Evolutionary conservation across 202 grass and related monocot species (phyloP).

Genomic region (Panicum hallii): DNA sequence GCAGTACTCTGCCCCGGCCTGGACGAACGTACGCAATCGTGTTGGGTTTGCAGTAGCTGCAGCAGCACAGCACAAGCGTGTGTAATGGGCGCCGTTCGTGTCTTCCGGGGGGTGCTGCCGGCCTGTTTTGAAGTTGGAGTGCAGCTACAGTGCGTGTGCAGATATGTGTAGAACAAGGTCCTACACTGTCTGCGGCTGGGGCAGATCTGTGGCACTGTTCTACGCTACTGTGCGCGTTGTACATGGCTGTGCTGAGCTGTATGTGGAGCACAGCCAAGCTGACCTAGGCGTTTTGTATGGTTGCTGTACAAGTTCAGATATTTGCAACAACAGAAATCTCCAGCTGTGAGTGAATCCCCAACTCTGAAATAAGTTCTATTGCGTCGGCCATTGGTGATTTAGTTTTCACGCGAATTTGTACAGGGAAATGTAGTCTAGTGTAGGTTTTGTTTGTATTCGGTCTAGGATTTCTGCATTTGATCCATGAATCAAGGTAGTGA

Average conservation of each 20-base stretch:
- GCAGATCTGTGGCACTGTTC: slow-evolving; percentile 36
- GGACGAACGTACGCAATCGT: background rate
- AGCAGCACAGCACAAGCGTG: background rate
- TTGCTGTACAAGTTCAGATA: slow-evolving; percentile 2
- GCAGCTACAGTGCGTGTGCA: slow-evolving; percentile 40
- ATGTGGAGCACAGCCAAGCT: background rate
- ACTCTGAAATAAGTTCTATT: background rate
- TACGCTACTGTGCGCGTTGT: slow-evolving; percentile 28
- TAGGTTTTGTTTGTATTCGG: background rate
- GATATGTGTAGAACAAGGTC: slow-evolving; percentile 36
- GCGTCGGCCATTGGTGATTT: background rate
- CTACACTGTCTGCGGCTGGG: background rate
- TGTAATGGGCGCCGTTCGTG: slow-evolving; percentile 37
- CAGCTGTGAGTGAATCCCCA: background rate
- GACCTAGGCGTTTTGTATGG: slow-evolving; percentile 19
- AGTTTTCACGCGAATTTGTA: background rate
- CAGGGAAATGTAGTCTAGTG: background rate
- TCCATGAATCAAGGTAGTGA: background rate
- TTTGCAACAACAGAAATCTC: background rate
- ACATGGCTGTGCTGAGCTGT: background rate
- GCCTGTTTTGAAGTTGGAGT: slow-evolving; percentile 31
- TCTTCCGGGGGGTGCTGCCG: slow-evolving; percentile 34
- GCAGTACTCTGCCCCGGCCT: background rate
- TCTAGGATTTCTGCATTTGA: slow-evolving; percentile 1
- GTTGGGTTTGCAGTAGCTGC: slow-evolving; percentile 29